These are phyloP conservation scores for Tylopilus rubrobrunneus DNA, from an alignment of 768 basidiomycete species.

Conservation along the genomic window DNA sequence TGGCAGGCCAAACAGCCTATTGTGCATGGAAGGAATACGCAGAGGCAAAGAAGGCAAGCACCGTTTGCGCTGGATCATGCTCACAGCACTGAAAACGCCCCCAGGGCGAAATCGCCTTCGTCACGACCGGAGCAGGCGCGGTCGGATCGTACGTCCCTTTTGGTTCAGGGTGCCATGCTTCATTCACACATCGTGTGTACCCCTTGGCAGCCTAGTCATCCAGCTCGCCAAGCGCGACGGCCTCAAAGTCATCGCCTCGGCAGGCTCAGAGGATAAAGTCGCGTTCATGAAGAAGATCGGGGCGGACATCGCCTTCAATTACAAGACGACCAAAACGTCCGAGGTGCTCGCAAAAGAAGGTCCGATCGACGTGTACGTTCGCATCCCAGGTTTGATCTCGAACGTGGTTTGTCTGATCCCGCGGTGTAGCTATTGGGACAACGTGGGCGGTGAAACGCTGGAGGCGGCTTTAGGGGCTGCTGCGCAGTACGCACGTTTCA, in stretches of 20 bases:
- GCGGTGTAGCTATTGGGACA: slow-evolving; percentile 1
- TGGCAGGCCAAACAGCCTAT: slow-evolving; percentile 4
- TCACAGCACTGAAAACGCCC: not conserved
- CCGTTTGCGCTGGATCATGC: not conserved
- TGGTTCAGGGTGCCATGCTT: not conserved
- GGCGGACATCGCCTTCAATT: slow-evolving; percentile 1
- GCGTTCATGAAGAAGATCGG: slow-evolving; percentile 4
- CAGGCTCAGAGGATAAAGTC: slow-evolving; percentile 3
- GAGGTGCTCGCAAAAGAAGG: slow-evolving; percentile 4
- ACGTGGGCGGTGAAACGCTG: slow-evolving; percentile 4
- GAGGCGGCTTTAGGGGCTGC: slow-evolving; percentile 1
- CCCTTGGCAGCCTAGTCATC: not conserved
- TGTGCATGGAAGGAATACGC: slow-evolving; percentile 7
- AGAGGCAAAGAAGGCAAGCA: not conserved
- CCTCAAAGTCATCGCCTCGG: slow-evolving; percentile 7
- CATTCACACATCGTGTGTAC: not conserved
- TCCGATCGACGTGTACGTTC: slow-evolving; percentile 1
- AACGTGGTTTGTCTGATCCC: not conserved
- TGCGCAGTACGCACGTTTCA: slow-evolving; percentile 6
- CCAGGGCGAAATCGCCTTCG: slow-evolving; percentile 5
- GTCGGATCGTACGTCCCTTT: slow-evolving; percentile 1
- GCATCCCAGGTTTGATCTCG: not conserved
- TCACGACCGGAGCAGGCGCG: slow-evolving; percentile 1
- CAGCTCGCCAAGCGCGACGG: slow-evolving; percentile 9
- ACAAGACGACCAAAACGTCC: slow-evolving; percentile 4